These are phyloP conservation scores for Tolypocladium ovalisporum DNA, from an alignment of 2,329 filamentous ascomycete genomes.

Conservation along the genomic window DNA sequence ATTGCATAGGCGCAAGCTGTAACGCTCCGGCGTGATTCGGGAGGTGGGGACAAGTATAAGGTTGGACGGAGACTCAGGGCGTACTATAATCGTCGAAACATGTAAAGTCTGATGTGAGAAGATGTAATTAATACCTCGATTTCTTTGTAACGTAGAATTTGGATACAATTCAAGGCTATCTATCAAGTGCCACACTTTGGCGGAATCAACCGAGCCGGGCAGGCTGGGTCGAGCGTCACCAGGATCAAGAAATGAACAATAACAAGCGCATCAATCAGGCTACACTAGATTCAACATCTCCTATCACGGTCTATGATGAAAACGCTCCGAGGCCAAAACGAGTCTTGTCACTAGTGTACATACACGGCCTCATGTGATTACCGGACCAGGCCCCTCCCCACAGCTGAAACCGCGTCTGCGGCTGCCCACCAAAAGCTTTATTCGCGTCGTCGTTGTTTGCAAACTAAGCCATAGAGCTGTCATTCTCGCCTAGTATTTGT, in stretches of 20 bases:
- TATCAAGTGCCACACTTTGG: not conserved
- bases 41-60: not conserved
- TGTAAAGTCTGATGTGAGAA: slow-evolving; percentile 1
- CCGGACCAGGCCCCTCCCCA: not conserved
- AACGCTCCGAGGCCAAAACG: slow-evolving; percentile 26
- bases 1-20: not conserved
- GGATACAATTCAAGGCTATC: too few relatives aligned
- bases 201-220: not conserved
- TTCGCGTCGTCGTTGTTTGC: slow-evolving; percentile 1
- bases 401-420: not conserved
- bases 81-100: not conserved
- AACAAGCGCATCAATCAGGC: slow-evolving; percentile 23
- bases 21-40: not conserved
- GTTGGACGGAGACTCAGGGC: not conserved
- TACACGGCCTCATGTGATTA: slow-evolving; percentile 19
- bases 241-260: slow-evolving; percentile 2
- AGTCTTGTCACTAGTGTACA: slow-evolving; percentile 42
- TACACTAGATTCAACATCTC: slow-evolving; percentile 31
- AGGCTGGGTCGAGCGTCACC: too few relatives aligned
- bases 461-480: slow-evolving; percentile 13
- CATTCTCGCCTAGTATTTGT: slow-evolving; percentile 12
- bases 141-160: too few relatives aligned
- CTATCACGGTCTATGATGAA: slow-evolving; percentile 37
- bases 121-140: too few relatives aligned
- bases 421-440: not conserved